Evolutionary conservation across 352 stramenopile genomes (phyloP).

Genomic region (Globisporangium canariense): DNA sequence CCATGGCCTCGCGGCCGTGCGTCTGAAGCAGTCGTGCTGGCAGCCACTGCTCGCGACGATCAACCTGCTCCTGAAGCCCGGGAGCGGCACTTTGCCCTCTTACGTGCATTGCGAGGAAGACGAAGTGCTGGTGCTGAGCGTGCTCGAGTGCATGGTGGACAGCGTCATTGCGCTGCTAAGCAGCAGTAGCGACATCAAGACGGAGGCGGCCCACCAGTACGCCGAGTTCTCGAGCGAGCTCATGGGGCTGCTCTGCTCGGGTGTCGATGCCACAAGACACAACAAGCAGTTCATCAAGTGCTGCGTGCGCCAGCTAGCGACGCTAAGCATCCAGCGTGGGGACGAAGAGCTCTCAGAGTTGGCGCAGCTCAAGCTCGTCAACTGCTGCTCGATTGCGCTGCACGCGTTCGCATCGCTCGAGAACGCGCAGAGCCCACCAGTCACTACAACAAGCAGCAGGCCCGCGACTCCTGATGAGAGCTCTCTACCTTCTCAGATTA

Average conservation of each 20-base stretch:
- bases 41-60: conserved; percentile 62
- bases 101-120: conserved; percentile 75
- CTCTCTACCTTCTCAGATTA: neutral
- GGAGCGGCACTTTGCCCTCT: conserved; percentile 43
- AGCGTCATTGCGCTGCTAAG: conserved; percentile 55
- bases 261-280: conserved; percentile 46
- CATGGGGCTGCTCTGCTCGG: conserved; percentile 55
- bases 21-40: conserved; percentile 46
- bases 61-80: conserved; percentile 51
- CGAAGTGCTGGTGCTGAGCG: conserved; percentile 65
- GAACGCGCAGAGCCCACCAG: conserved; percentile 9
- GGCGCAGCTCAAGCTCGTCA: conserved; percentile 51
- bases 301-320: conserved; percentile 74
- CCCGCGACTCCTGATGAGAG: neutral
- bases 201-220: conserved; percentile 15
- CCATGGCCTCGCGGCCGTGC: conserved; percentile 55
- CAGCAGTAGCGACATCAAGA: conserved; percentile 28
- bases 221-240: conserved; percentile 49
- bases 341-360: conserved; percentile 44
- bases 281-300: conserved; percentile 65
- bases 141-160: conserved; percentile 75
- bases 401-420: conserved; percentile 43
- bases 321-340: conserved; percentile 60
- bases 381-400: conserved; percentile 55
- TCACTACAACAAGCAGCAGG: neutral